A percentile compares a stretch with the other conserved stretches of the same genome.
Evolutionary conservation across 2,329 filamentous ascomycete species (phyloP).

Genomic region (Sporothrix globosa): DNA sequence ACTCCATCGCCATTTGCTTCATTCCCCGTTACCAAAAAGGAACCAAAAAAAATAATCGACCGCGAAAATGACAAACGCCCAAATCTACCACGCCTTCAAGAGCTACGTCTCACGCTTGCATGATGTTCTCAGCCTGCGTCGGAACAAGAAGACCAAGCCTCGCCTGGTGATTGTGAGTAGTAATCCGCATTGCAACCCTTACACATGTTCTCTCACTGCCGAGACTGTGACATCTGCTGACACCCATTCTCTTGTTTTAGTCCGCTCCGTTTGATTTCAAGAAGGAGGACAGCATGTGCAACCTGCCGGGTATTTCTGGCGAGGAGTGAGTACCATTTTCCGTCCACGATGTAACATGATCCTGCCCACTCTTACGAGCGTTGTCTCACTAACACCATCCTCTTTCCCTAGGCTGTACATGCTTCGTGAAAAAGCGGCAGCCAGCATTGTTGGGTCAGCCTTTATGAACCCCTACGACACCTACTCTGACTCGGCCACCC

Average conservation of each 20-base stretch:
- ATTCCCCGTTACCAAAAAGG: background rate
- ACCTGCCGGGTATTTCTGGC: constrained; percentile 59
- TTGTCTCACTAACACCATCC: background rate
- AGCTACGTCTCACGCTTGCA: constrained; percentile 52
- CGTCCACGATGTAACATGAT: background rate
- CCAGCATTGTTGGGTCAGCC: constrained; percentile 35
- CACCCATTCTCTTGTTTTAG: constrained; percentile 42
- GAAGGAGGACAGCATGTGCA: constrained; percentile 50
- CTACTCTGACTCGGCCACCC: constrained; percentile 29
- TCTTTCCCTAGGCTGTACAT: constrained; percentile 29
- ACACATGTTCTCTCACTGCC: too few relatives aligned
- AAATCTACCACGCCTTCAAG: constrained; percentile 47
- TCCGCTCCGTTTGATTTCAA: constrained; percentile 64
- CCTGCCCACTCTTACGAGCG: background rate
- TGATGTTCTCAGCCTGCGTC: constrained; percentile 47
- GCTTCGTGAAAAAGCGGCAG: constrained; percentile 37
- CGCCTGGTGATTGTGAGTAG: constrained; percentile 53
- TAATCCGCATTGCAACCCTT: background rate
- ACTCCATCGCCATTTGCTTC: constrained; percentile 9
- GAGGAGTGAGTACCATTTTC: constrained; percentile 56
- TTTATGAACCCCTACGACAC: constrained; percentile 30
- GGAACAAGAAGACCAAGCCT: constrained; percentile 50
- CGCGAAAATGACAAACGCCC: constrained; percentile 18
- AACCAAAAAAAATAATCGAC: background rate
- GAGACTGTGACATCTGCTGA: constrained; percentile 7